Base-by-base conservation (phyloP, 257 asterid species). In the Scutellaria baicalensis region DNA sequence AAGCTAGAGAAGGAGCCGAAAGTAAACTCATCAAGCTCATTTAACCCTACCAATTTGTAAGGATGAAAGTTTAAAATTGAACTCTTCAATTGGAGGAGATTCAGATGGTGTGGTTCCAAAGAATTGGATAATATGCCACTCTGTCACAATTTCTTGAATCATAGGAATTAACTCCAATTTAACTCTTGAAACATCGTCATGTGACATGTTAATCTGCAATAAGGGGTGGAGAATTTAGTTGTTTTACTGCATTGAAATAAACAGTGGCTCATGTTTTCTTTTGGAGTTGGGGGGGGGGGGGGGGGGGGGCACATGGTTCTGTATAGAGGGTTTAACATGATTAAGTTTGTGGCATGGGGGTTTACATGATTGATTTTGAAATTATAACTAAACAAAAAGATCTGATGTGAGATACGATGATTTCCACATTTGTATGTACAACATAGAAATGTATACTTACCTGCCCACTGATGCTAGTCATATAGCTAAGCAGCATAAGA, bases 71-170 rank as follows among this genome's bases (percentile, higher is more conserved):
- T 79, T 92, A 75, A 83, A 84, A 79, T 91, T 89, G 73, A 91
- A 93, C 79, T 93, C 99, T 82, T 91, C 97, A 73, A 91, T 63
- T 56, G 83, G 84, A 68, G 90, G 96, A 75, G 94, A 82, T 66
- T 87, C 95, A 40, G 93, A 87, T 65, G 99, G 90, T 21, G 95
- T 84, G 66, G 89, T 86, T 59, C 89, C 96, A 68, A 93, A 73
- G 84, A 81, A 93, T 74, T 81, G 81, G 77, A 93, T 78, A 69
- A 93, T 87, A 81, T 91, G 97, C 99, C 99, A 93, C 78, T 93
- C 95, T 6, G 89, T 81, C 59, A 86, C 64, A 73, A 78, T 81
- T 80, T 93, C 99, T 86, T 89, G 93, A 77, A 91, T 81, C 96
- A 87, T 79, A 36, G 99, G 99, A 61, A 91, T 69, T 45, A 93